Percentiles rank a stretch among this genome's conserved stretches.
Evolutionary conservation across 371 early-diverging fungal species (phyloP).

Genomic region (Mucor irregularis): DNA sequence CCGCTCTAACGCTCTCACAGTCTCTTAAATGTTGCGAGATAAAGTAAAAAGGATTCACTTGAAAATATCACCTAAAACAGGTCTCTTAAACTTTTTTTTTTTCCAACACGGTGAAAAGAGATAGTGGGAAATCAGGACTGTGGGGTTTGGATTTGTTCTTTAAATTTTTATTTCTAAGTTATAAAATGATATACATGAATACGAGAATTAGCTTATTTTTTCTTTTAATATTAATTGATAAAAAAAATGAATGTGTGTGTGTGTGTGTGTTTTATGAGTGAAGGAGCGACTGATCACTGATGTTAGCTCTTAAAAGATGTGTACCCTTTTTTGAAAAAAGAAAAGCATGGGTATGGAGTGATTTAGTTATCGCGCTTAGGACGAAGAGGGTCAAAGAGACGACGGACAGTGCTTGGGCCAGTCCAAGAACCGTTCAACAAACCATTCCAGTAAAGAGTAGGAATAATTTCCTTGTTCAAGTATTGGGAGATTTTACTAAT

Average conservation of each 20-base stretch:
- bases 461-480: constrained; percentile 76
- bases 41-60: constrained; percentile 2
- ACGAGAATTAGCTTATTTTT: background rate
- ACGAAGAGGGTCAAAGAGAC: constrained; percentile 47
- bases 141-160: background rate
- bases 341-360: background rate
- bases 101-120: too few relatives aligned
- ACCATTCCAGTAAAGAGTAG: constrained; percentile 78
- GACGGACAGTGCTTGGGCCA: constrained; percentile 71
- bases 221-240: background rate
- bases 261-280: background rate
- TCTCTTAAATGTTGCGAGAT: constrained; percentile 1
- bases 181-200: too few relatives aligned
- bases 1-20: too few relatives aligned
- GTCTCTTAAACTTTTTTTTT: background rate
- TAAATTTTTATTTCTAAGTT: too few relatives aligned
- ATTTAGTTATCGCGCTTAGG: constrained; percentile 22
- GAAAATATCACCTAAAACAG: background rate
- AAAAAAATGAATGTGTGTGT: background rate
- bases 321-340: background rate
- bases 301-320: too few relatives aligned
- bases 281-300: constrained; percentile 1
- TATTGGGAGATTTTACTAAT: constrained; percentile 66
- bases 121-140: background rate
- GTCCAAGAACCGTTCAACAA: constrained; percentile 78